phyloP scores from a whole-genome alignment of 116 monocot genomes.

The Zostera marina region DNA sequence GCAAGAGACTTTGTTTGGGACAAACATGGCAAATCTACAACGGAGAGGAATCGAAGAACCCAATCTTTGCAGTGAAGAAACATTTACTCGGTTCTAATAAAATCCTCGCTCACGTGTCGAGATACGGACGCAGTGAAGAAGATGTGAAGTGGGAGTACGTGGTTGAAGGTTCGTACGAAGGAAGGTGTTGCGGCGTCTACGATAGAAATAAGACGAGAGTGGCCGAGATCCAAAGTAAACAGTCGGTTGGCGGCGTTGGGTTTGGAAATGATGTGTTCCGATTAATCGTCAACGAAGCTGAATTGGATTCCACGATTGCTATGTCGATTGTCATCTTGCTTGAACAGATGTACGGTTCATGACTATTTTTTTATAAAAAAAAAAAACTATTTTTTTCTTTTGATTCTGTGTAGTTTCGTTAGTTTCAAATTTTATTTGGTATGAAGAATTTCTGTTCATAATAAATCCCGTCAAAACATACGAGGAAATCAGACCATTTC shows the following conservation, averaged over 20 bases:
- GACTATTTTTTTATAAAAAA: too few species aligned
- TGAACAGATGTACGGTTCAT: neutral
- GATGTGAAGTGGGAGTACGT: conserved; percentile 14
- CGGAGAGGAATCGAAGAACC: conserved; percentile 30
- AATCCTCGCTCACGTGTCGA: neutral
- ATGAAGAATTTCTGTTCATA: too few species aligned
- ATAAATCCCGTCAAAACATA: too few species aligned
- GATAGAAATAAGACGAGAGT: conserved; percentile 23
- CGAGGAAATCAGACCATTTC: too few species aligned
- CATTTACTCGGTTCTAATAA: neutral
- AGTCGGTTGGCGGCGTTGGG: conserved; percentile 28
- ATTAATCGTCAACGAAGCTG: conserved; percentile 21
- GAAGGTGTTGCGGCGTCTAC: conserved; percentile 38
- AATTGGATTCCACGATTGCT: neutral
- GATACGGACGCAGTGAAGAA: neutral
- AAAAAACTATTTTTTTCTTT: too few species aligned
- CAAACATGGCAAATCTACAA: conserved; percentile 37
- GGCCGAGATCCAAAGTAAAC: conserved; percentile 59
- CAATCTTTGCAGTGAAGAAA: conserved; percentile 15
- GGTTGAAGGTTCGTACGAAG: conserved; percentile 66
- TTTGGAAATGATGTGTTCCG: conserved; percentile 73
- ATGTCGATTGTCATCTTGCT: conserved; percentile 1
- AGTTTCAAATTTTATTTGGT: too few species aligned
- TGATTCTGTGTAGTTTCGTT: too few species aligned
- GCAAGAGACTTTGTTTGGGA: conserved; percentile 32